Conservation (phyloP, 768 basidiomycete species). For the Boletellus emodensis region DNA sequence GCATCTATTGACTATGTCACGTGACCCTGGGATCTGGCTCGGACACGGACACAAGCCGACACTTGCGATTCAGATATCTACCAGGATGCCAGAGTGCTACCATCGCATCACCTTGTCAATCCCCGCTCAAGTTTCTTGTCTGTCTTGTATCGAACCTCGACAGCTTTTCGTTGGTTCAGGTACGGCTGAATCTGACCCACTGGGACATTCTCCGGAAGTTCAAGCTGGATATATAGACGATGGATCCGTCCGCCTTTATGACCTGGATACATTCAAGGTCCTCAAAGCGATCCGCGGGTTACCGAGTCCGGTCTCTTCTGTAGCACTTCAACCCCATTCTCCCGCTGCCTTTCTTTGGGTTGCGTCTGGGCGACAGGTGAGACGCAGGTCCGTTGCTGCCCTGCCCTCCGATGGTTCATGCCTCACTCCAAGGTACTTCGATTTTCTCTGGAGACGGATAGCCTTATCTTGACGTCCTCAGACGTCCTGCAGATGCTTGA, state of each 20-base stretch:
- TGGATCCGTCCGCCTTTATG: constrained; percentile 65
- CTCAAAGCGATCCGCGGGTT: constrained; percentile 59
- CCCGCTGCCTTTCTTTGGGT: constrained; percentile 57
- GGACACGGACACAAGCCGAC: too few relatives aligned
- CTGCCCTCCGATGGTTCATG: not conserved
- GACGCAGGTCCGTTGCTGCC: not conserved
- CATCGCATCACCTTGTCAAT: constrained; percentile 26
- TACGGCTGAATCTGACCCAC: constrained; percentile 23
- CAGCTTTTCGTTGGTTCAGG: constrained; percentile 63
- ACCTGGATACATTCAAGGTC: constrained; percentile 55
- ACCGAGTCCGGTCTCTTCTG: constrained; percentile 56
- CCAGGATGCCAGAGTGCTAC: not conserved
- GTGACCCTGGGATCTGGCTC: too few relatives aligned
- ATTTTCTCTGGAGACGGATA: constrained; percentile 43
- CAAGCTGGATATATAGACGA: constrained; percentile 44
- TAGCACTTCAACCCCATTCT: constrained; percentile 43
- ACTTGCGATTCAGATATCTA: too few relatives aligned
- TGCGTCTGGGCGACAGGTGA: constrained; percentile 58
- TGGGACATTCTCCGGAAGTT: not conserved
- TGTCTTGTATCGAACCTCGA: constrained; percentile 46
- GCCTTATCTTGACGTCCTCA: constrained; percentile 49
- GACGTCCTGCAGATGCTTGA: constrained; percentile 48
- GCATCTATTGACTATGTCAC: too few relatives aligned
- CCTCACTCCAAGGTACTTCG: constrained; percentile 25
- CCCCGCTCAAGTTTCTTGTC: constrained; percentile 44